These are phyloP conservation scores for Trichoderma koningii DNA, from an alignment of 2,329 filamentous ascomycete species.

Conservation along the genomic window DNA sequence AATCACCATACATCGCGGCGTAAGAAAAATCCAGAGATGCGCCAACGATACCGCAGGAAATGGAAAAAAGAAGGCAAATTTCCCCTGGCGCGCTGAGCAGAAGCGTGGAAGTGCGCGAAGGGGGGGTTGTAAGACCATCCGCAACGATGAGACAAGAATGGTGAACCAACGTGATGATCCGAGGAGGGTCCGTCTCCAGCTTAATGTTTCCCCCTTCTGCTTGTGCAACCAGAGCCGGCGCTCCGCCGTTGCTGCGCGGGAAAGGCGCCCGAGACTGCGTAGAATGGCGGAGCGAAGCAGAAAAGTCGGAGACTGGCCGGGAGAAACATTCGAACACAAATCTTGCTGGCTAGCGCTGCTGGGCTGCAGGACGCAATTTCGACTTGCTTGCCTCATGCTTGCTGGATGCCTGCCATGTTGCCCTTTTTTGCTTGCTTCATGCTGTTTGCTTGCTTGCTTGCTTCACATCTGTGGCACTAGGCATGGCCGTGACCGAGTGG, in stretches of 20 bases:
- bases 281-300: constrained; percentile 1
- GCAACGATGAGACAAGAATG: background rate
- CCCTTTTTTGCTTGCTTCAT: too few species aligned
- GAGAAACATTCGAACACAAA: background rate
- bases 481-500: constrained; percentile 11
- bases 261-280: background rate
- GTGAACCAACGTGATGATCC: background rate
- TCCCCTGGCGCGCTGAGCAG: constrained; percentile 1
- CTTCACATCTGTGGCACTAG: background rate
- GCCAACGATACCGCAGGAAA: too few species aligned
- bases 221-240: background rate
- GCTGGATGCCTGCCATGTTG: background rate
- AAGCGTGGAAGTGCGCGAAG: background rate
- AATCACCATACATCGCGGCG: background rate
- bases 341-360: too few species aligned
- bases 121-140: constrained; percentile 9
- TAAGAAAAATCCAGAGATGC: background rate
- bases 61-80: background rate
- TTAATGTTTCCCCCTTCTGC: too few species aligned
- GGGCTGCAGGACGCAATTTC: too few species aligned
- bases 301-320: background rate
- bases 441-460: too few species aligned
- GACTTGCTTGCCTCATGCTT: too few species aligned
- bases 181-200: background rate
- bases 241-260: constrained; percentile 2